A percentile compares a stretch with the other conserved stretches of the same genome.
phyloP scores from a whole-genome alignment of 2,329 filamentous ascomycete genomes.

The Colletotrichum liriopes region DNA sequence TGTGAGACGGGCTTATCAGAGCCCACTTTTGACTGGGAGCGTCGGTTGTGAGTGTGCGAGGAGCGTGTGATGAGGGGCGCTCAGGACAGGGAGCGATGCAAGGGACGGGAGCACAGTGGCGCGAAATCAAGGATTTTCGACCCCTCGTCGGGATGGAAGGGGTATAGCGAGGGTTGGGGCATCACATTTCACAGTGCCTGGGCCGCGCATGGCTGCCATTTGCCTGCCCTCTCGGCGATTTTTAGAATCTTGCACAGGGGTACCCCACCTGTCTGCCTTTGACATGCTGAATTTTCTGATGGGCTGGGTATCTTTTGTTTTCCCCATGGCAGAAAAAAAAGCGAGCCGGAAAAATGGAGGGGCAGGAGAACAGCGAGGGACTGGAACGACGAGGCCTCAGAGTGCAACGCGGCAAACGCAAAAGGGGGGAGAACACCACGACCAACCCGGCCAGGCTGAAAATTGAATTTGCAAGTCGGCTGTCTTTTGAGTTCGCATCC shows the following conservation, averaged over 20 bases:
- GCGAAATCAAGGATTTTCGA: constrained; percentile 14
- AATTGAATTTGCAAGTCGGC: constrained; percentile 33
- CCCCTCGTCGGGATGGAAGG: constrained; percentile 34
- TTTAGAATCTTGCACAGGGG: constrained; percentile 37
- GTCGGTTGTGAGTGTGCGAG: constrained; percentile 15
- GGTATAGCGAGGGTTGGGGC: constrained; percentile 34
- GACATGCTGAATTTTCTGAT: constrained; percentile 32
- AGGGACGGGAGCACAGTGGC: constrained; percentile 32
- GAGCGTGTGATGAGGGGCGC: constrained; percentile 36
- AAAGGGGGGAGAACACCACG: constrained; percentile 3
- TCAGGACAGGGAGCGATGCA: constrained; percentile 40
- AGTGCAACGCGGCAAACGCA: not conserved
- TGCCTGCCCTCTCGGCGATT: constrained; percentile 39
- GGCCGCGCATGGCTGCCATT: constrained; percentile 28
- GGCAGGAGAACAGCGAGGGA: constrained; percentile 1
- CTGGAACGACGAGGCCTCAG: not conserved
- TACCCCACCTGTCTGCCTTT: constrained; percentile 29
- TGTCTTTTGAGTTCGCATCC: constrained; percentile 41
- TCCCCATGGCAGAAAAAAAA: constrained; percentile 10
- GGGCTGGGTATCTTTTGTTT: constrained; percentile 6
- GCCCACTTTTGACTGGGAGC: constrained; percentile 24
- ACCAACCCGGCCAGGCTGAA: not conserved
- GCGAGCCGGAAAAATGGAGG: constrained; percentile 1
- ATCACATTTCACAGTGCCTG: constrained; percentile 23
- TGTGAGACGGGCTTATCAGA: constrained; percentile 35